Percentiles rank a stretch among this genome's conserved stretches.
These are phyloP conservation scores for Boletus insuetus DNA, from an alignment of 768 basidiomycete genomes.

Conservation along the genomic window DNA sequence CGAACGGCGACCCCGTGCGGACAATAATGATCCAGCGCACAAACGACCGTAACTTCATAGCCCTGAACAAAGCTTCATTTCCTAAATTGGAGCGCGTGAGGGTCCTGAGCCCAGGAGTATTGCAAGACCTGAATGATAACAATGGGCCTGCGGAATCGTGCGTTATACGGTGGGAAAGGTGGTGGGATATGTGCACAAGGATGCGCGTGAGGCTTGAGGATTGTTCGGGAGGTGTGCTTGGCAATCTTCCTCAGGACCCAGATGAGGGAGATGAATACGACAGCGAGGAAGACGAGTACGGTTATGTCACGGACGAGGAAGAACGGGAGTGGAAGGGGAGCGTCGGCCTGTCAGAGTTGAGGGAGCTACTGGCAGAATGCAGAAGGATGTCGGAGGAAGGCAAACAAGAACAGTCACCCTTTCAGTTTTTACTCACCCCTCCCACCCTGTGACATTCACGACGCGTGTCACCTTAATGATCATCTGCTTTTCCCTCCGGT, in stretches of 20 bases:
- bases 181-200: constrained; percentile 55
- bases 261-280: constrained; percentile 34
- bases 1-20: constrained; percentile 41
- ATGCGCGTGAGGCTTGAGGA: constrained; percentile 66
- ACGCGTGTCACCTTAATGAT: constrained; percentile 14
- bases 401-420: constrained; percentile 27
- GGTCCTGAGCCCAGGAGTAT: constrained; percentile 51
- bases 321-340: constrained; percentile 27
- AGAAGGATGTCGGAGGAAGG: constrained; percentile 40
- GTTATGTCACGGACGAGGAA: constrained; percentile 33
- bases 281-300: constrained; percentile 33
- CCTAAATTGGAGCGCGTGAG: constrained; percentile 60
- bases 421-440: constrained; percentile 14
- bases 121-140: constrained; percentile 55
- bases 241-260: constrained; percentile 35
- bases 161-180: constrained; percentile 60
- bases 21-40: constrained; percentile 46
- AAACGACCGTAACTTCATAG: constrained; percentile 66
- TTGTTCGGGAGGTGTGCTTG: constrained; percentile 66
- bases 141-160: constrained; percentile 44
- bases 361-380: constrained; percentile 57
- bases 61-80: constrained; percentile 51
- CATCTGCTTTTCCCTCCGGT: constrained; percentile 63
- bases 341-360: constrained; percentile 42
- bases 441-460: constrained; percentile 3